Evolutionary conservation across 148 eudicot genomes (phyloP), one percentile per base, ranked within the genome.

Genomic region (Beta vulgaris): DNA sequence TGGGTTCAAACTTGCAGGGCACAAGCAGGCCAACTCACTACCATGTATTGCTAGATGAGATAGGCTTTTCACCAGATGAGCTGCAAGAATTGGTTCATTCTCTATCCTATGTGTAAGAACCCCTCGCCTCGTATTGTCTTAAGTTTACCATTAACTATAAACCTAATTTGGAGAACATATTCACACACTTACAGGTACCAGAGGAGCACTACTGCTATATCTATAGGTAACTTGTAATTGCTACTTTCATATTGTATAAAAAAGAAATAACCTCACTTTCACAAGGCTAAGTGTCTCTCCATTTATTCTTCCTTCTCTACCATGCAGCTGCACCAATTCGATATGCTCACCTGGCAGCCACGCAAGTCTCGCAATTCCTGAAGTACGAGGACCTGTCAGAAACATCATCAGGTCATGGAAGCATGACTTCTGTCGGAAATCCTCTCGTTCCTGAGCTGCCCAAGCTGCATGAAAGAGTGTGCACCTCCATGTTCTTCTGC

Each of bases 11-110:
- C 7, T 73, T 26, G 51, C 59, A 81, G 84, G 84, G 84, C 2
- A 81, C 81, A 4, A 81, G 77, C 6, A 58, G 84, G 70, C 84
- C 81, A 8, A 81, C 84, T 15, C 84, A 81, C 43, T 77, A 81
- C 66, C 80, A 81, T 61, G 74, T 81, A 3, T 49, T 77, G 29
- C 71, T 44, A 11, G 84, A 73, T 49, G 71, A 81, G 70, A 25
- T 76, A 16, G 79, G 79, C 34, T 71, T 81, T 12, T 64, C 83
- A 16, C 43, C 83, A 18, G 80, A 81, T 55, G 73, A 63, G 34
- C 72, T 81, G 32, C 80, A 81, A 71, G 83, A 81, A 55, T 68
- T 81, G 21, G 68, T 81, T 28, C 83, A 81, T 51, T 76, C 79
- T 14, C 73, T 81, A 6, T 81, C 76, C 36, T 81, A 76, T 59